Base-by-base conservation (phyloP, 177 flowering plant genomes). In the Vitis hybrid region DNA sequence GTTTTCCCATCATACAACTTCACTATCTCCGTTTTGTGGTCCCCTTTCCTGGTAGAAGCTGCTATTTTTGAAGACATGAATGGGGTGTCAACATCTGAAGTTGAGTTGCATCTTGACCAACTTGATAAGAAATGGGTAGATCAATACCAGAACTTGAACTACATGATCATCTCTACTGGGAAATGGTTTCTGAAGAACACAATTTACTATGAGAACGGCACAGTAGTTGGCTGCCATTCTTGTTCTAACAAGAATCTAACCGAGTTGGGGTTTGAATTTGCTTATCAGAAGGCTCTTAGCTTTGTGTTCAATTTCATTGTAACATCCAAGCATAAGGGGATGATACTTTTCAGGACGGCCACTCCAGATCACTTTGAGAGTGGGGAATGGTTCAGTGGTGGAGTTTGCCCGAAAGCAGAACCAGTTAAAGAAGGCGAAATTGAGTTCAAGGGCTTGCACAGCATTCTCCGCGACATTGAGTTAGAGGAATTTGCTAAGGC, bases 311-410 rank as follows among this genome's bases (percentile, higher is more conserved):
- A 83, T 77, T 89, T 77, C 68, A 77, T 90, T 2, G 59, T 68
- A 9, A 67, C 65, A 7, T 86, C 97, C 34, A 73, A 78, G 12
- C 91, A 89, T 71, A 87, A 80, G 66, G 93, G 84, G 1, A 12
- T 62, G 61, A 76, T 86, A 48, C 81, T 93, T 62, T 91, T 81
- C 65, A 77, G 98, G 70, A 91, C 93, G 2, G 72, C 88, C 45
- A 93, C 98, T 17, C 97, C 99, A 0, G 96, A 90, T 76, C 99
- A 95, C 77, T 95, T 93, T 74, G 96, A 93, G 81, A 77, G 80
- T 63, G 99, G 96, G 18, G 90, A 86, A 72, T 94, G 98, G 98
- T 81, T 60, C 67, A 87, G 65, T 23, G 99, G 99, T 60, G 99
- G 99, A 14, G 84, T 73, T 14, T 95, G 99, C 73, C 51, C 60